These are phyloP conservation scores for Boletus tylopilopsis DNA, from an alignment of 768 basidiomycete genomes.

Conservation along the genomic window DNA sequence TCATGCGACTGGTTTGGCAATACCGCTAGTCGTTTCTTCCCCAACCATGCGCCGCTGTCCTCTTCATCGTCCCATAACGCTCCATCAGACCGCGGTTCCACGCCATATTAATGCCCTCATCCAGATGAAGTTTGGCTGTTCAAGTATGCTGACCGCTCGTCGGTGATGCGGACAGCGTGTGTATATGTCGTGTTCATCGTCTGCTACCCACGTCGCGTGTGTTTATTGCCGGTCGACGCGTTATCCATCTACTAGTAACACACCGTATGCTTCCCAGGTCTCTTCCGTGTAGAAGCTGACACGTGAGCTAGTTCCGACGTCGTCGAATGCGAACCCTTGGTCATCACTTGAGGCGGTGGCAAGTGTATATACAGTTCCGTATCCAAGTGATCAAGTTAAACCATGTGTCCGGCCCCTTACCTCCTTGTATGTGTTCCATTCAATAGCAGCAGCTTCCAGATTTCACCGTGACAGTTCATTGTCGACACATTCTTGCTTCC, in stretches of 20 bases:
- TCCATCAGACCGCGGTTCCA: neutral
- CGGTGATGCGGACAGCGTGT: neutral
- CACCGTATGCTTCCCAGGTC: neutral
- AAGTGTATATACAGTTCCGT: neutral
- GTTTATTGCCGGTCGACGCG: neutral
- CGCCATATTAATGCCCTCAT: neutral
- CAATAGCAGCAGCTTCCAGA: no score
- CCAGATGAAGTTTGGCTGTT: neutral
- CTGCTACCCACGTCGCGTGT: neutral
- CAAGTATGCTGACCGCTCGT: neutral
- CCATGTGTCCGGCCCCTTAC: constrained; percentile 36
- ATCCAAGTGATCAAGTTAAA: neutral
- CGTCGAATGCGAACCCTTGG: neutral
- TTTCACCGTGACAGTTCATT: neutral
- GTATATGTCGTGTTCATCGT: neutral
- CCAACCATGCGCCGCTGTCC: neutral
- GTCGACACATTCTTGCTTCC: constrained; percentile 19
- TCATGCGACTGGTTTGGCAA: no score
- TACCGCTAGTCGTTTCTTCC: neutral
- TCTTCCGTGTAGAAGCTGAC: neutral
- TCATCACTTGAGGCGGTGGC: neutral
- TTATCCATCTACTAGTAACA: neutral
- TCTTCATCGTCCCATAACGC: neutral
- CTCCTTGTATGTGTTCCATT: constrained; percentile 44
- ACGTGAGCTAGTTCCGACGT: neutral